Base-by-base conservation (phyloP, 1,284 basidiomycete genomes). In the Ganoderma resinaceum region DNA sequence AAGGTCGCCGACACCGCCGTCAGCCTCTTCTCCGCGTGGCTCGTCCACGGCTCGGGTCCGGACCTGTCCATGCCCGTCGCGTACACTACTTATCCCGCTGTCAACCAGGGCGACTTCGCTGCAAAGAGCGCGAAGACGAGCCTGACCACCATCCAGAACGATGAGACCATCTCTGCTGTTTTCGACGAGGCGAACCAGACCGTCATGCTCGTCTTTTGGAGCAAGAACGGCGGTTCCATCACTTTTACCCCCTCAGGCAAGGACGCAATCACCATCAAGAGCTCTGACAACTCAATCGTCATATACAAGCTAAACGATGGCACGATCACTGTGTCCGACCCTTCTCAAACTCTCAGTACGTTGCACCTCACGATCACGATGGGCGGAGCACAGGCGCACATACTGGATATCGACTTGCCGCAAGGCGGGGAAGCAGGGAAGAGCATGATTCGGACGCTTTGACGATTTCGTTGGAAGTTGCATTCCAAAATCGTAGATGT, bases 11-110 rank as follows among this genome's bases (percentile, higher is more conserved):
- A 84, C 2, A 76, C 79, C 38, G 87, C 84, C 1, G 85, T 88
- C 52, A 83, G 89, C 73, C 78, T 92, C 31, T 92, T 91, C 79
- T 79, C 86, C 0, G 89, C 90, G 1, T 90, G 85, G 83, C 78
- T 91, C 43, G 76, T 84, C 33, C 89, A 90, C 73, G 74, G 75
- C 42, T 63, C 61, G 5, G 69, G 79, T 46, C 72, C 78, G 9
- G 70, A 68, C 29, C 63, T 67, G 18, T 49, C 67, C 58, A 69
- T 76, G 1, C 80, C 86, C 1, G 75, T 85, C 23, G 80, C 86
- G 5, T 92, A 91, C 75, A 82, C 84, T 16, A 80, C 83, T 53
- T 90, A 85, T 78, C 90, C 90, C 35, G 87, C 84, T 1, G 81
- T 82, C 26, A 70, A 73, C 31, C 79, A 76, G 1, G 68, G 76